These are phyloP conservation scores for Dentipellis sp. DNA, from an alignment of 768 basidiomycete genomes.

Conservation along the genomic window DNA sequence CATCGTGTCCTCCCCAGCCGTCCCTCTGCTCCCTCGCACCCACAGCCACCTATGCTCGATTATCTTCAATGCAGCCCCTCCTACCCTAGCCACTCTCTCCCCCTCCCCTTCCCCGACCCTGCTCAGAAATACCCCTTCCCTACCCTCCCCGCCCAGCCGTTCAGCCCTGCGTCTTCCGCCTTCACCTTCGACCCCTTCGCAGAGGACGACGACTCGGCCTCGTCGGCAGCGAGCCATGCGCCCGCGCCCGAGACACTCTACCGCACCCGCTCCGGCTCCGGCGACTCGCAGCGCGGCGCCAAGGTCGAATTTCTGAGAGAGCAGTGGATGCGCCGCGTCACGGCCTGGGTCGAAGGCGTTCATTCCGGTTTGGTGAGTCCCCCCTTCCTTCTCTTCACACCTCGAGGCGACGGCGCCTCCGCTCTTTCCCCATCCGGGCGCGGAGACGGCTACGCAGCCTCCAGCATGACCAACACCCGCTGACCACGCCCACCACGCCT, in stretches of 20 bases:
- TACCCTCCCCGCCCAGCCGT: neutral
- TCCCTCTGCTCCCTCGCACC: no score
- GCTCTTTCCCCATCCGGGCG: neutral
- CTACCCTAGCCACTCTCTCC: neutral
- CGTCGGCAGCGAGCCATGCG: neutral
- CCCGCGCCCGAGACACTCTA: neutral
- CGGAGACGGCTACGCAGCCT: neutral
- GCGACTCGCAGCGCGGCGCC: slow-evolving; percentile 9
- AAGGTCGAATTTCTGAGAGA: slow-evolving; percentile 12
- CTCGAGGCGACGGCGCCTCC: neutral
- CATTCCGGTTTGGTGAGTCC: slow-evolving; percentile 8
- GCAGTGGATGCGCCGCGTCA: slow-evolving; percentile 15
- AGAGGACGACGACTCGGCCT: slow-evolving; percentile 11
- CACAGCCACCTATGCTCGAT: neutral
- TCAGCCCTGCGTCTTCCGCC: slow-evolving; percentile 1
- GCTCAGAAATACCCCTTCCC: neutral
- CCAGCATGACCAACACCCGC: neutral
- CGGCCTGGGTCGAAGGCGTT: slow-evolving; percentile 14
- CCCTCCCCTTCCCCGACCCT: neutral
- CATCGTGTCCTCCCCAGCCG: no score
- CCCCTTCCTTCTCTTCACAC: neutral
- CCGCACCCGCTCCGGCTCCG: slow-evolving; percentile 1
- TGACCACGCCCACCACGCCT: neutral
- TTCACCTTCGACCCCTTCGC: slow-evolving; percentile 16
- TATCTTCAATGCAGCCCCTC: neutral